Base-by-base conservation (phyloP, 1,139 yeast genomes). In the Diutina sp. region DNA sequence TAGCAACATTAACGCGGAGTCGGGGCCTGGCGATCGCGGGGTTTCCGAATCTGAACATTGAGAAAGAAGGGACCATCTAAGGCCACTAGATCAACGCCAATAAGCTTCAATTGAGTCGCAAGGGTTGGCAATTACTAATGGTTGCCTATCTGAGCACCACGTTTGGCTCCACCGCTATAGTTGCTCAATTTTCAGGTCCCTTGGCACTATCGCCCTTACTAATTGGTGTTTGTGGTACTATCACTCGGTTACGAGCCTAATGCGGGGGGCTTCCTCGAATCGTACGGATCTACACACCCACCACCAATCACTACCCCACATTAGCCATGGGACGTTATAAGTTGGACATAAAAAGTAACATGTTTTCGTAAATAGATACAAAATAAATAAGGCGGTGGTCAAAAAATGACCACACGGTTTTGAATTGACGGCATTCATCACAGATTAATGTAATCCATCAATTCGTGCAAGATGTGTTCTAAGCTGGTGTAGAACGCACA, bases 401-500 rank as follows among this genome's bases (percentile, higher is more conserved):
- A 21, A 21, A 21, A 21, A 21, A 21, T 21, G 25, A 21, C 25
- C 4, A 21, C 25, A 21, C 25, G 25, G 25, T 21, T 21, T 21
- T 21, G 25, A 21, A 21, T 21, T 4, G 25, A 21, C 25, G 25
- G 25, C 2, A 21, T 21, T 21, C 25, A 2, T 47, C 38, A 47
- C 51, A 28, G 44, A 21, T 50, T 50, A 6, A 50, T 51, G 46
- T 69, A 74, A 54, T 72, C 71, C 71, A 75, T 71, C 44, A 75
- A 65, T 59, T 73, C 78, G 58, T 69, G 73, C 32, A 76, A 63
- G 18, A 75, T 67, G 59, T 72, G 72, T 59, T 76, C 80, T 62
- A 75, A 69, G 41, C 76, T 70, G 48, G 73, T 65, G 59, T 74
- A 76, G 60, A 76, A 74, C 1, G 78, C 73, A 68, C 80, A 76